A percentile compares a stretch with the other conserved stretches of the same genome.
phyloP scores from a whole-genome alignment of 2,329 filamentous ascomycete species.

The Colletotrichum tropicicola region DNA sequence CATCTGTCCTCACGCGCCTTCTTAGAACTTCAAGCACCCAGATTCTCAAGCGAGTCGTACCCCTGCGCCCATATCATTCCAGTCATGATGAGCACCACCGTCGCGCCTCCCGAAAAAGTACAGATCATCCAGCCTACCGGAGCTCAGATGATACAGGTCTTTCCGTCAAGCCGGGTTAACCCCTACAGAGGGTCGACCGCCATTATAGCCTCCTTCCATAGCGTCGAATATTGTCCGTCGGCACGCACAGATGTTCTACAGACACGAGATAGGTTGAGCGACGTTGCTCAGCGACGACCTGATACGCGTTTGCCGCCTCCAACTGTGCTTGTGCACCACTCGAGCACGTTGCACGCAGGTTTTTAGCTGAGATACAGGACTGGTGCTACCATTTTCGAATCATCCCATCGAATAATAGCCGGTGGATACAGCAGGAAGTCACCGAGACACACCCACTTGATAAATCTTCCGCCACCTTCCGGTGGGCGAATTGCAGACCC shows the following conservation, averaged over 20 bases:
- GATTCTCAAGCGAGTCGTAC: too few species aligned
- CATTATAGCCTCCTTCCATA: not conserved
- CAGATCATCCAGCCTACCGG: too few species aligned
- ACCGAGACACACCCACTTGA: not conserved
- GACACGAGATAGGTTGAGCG: not conserved
- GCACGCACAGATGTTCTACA: not conserved
- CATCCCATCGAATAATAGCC: not conserved
- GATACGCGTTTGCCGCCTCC: not conserved
- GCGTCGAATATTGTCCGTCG: not conserved
- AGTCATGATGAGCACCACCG: not conserved
- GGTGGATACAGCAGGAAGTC: not conserved
- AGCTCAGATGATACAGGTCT: too few species aligned
- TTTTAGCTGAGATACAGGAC: not conserved
- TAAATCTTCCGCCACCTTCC: not conserved
- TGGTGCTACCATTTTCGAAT: not conserved
- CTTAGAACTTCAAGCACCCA: too few species aligned
- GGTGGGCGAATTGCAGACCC: not conserved
- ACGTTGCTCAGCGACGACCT: conserved; percentile 13
- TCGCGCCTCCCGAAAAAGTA: not conserved
- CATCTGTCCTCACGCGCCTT: too few species aligned
- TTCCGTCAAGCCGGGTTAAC: not conserved
- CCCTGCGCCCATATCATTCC: too few species aligned
- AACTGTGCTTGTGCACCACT: not conserved
- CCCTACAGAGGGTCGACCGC: not conserved
- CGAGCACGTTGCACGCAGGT: not conserved